Evolutionary conservation across 1,284 basidiomycete species (phyloP).

Genomic region (Afroboletus lepidellus): DNA sequence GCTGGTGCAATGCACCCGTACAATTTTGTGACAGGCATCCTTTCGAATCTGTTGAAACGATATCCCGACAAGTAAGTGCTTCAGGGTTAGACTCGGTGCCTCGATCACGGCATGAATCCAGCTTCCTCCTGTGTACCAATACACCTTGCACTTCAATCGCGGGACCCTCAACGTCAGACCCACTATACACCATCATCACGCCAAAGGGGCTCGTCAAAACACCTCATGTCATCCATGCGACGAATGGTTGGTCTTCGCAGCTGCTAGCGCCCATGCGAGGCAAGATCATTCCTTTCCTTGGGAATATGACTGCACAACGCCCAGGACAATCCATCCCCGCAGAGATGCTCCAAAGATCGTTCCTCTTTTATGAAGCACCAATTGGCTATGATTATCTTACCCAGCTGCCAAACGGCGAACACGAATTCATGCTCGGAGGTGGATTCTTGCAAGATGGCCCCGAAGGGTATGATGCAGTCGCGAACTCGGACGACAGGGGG

Average conservation of each 20-base stretch:
- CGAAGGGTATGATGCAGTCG: slow-evolving; percentile 40
- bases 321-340: slow-evolving; percentile 38
- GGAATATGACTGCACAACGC: slow-evolving; percentile 49
- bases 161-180: slow-evolving; percentile 24
- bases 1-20: slow-evolving; percentile 50
- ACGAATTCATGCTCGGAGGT: slow-evolving; percentile 51
- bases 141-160: slow-evolving; percentile 41
- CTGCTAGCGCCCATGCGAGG: slow-evolving; percentile 43
- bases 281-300: slow-evolving; percentile 50
- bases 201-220: slow-evolving; percentile 42
- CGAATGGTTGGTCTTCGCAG: slow-evolving; percentile 58
- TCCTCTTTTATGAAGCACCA: slow-evolving; percentile 39
- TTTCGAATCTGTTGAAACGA: slow-evolving; percentile 38
- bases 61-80: slow-evolving; percentile 37
- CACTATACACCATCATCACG: slow-evolving; percentile 42
- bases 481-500: slow-evolving; percentile 42
- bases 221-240: slow-evolving; percentile 55
- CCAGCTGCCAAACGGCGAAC: slow-evolving; percentile 40
- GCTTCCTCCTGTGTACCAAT: slow-evolving; percentile 42
- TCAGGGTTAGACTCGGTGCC: not conserved
- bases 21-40: slow-evolving; percentile 43
- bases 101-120: slow-evolving; percentile 16
- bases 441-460: slow-evolving; percentile 40
- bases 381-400: slow-evolving; percentile 57
- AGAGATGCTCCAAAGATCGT: slow-evolving; percentile 38